Evolutionary conservation across 306 rosid species (phyloP).

Genomic region (Pueraria montana): DNA sequence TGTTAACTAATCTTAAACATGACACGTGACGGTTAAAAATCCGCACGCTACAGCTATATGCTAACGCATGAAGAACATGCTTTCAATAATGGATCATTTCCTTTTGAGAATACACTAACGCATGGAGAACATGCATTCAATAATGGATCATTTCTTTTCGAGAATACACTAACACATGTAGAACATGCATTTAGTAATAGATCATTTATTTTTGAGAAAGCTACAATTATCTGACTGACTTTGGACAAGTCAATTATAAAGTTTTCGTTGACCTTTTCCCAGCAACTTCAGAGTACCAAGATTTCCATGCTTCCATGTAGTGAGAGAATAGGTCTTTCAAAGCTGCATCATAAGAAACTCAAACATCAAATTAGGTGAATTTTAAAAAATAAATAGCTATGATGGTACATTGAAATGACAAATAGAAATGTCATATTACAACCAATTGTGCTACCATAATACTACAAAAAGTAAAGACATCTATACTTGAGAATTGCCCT

Average conservation of each 20-base stretch:
- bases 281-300: conserved; percentile 77
- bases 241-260: conserved; percentile 48
- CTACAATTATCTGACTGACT: background rate
- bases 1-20: too few species aligned
- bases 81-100: conserved; percentile 31
- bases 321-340: conserved; percentile 82
- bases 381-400: background rate
- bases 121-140: conserved; percentile 56
- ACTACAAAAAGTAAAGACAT: background rate
- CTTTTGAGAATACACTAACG: conserved; percentile 2
- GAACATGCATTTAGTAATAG: conserved; percentile 49
- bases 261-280: conserved; percentile 57
- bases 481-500: background rate
- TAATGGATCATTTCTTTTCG: conserved; percentile 15
- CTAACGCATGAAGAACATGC: conserved; percentile 54
- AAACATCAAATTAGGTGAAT: conserved; percentile 12
- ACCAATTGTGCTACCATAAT: background rate
- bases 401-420: background rate
- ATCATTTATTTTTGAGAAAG: conserved; percentile 30
- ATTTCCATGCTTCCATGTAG: conserved; percentile 81
- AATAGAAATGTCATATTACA: background rate
- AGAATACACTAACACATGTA: conserved; percentile 35
- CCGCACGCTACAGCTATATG: too few species aligned
- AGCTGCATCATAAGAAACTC: conserved; percentile 56
- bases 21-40: too few species aligned